Evolutionary conservation across 2,329 filamentous ascomycete species (phyloP).

Genomic region (Diaporthe nobilis): DNA sequence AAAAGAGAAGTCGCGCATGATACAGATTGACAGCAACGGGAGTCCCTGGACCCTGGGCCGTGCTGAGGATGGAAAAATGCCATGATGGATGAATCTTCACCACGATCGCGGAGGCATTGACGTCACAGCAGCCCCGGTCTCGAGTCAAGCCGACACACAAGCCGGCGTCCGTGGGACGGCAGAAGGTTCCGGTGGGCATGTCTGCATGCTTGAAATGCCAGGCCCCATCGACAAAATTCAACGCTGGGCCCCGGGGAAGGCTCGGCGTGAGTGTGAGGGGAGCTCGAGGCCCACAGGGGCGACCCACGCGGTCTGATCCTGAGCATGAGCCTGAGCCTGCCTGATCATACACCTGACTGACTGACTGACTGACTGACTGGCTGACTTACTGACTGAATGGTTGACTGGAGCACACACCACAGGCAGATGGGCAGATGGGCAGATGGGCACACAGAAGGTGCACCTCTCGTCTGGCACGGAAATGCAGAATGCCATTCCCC

Average conservation of each 20-base stretch:
- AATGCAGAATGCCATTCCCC: constrained; percentile 26
- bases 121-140: constrained; percentile 16
- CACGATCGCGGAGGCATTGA: constrained; percentile 17
- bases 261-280: constrained; percentile 21
- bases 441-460: not conserved
- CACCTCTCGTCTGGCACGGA: constrained; percentile 9
- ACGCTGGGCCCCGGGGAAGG: constrained; percentile 16
- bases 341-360: not conserved
- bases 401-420: not conserved
- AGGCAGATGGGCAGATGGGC: not conserved
- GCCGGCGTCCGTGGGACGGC: constrained; percentile 21
- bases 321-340: constrained; percentile 10
- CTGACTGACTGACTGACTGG: not conserved
- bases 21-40: not conserved
- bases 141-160: constrained; percentile 27
- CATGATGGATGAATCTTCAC: constrained; percentile 13
- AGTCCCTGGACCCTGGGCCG: constrained; percentile 3
- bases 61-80: not conserved
- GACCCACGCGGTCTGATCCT: constrained; percentile 21
- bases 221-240: constrained; percentile 19
- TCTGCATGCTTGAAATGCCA: not conserved
- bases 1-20: constrained; percentile 6
- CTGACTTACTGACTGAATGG: not conserved
- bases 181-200: constrained; percentile 21
- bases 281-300: constrained; percentile 14